These are phyloP conservation scores for Umbelopsis ramanniana DNA, from an alignment of 192 early-diverging fungal species.

Conservation along the genomic window DNA sequence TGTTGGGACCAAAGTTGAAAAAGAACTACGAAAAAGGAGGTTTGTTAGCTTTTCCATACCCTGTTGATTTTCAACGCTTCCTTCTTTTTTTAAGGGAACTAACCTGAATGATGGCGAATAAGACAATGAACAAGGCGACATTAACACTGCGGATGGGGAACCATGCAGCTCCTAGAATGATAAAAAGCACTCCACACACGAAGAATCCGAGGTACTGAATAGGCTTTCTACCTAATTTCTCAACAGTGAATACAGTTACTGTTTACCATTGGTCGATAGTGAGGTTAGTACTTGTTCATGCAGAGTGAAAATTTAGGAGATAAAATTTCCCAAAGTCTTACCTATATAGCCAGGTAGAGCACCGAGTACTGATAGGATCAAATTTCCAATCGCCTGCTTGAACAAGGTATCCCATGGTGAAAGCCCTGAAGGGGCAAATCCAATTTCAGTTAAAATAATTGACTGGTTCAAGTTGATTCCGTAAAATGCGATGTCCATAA, in stretches of 20 bases:
- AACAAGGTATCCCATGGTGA: conserved; percentile 22
- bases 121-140: conserved; percentile 44
- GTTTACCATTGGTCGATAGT: conserved; percentile 77
- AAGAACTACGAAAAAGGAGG: conserved; percentile 44
- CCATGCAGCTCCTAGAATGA: conserved; percentile 69
- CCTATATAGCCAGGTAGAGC: conserved; percentile 81
- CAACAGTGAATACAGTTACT: conserved; percentile 82
- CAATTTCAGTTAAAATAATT: conserved; percentile 65
- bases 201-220: conserved; percentile 89
- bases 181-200: conserved; percentile 73
- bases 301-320: background rate
- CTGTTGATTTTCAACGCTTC: no score
- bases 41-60: background rate
- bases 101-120: conserved; percentile 54
- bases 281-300: background rate
- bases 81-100: background rate
- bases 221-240: conserved; percentile 80
- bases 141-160: conserved; percentile 59
- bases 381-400: conserved; percentile 72
- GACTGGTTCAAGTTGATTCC: conserved; percentile 72
- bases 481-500: conserved; percentile 73
- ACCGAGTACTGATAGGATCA: conserved; percentile 82
- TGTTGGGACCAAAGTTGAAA: conserved; percentile 86
- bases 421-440: conserved; percentile 44
- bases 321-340: background rate